These are phyloP conservation scores for Lactifluus subvellereus DNA, from an alignment of 768 basidiomycete species.

Conservation along the genomic window DNA sequence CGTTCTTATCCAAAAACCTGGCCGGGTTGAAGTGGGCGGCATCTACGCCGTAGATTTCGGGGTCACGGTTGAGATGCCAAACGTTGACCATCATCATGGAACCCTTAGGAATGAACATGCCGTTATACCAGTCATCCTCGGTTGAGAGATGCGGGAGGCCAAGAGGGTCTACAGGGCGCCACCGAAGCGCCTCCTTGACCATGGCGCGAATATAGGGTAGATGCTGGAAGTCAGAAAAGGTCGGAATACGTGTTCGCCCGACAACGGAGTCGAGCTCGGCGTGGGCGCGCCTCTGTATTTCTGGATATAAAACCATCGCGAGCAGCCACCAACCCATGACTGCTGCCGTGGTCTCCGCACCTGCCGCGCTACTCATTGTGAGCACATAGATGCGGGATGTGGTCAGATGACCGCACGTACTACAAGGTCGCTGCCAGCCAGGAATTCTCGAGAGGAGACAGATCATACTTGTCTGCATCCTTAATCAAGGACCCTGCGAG, in stretches of 20 bases:
- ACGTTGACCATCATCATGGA: slow-evolving; percentile 1
- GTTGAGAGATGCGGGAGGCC: slow-evolving; percentile 14
- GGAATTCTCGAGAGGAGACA: slow-evolving; percentile 1
- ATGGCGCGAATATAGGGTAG: slow-evolving; percentile 1
- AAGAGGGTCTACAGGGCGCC: slow-evolving; percentile 15
- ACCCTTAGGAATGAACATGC: slow-evolving; percentile 17
- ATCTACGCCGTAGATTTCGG: slow-evolving; percentile 7
- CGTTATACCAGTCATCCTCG: slow-evolving; percentile 16
- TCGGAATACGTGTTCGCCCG: slow-evolving; percentile 5
- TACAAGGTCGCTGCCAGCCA: slow-evolving; percentile 10
- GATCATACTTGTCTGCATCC: slow-evolving; percentile 6
- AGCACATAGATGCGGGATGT: background rate
- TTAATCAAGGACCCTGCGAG: slow-evolving; percentile 8
- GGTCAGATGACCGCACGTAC: background rate
- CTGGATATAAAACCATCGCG: slow-evolving; percentile 11
- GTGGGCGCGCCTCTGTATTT: slow-evolving; percentile 9
- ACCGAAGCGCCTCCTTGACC: slow-evolving; percentile 19
- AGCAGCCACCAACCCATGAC: slow-evolving; percentile 11
- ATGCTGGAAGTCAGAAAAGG: slow-evolving; percentile 1
- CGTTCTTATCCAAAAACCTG: slow-evolving; percentile 1
- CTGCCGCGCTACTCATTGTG: background rate
- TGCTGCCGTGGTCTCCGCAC: slow-evolving; percentile 1
- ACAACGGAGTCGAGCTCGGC: slow-evolving; percentile 15
- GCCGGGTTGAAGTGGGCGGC: slow-evolving; percentile 11
- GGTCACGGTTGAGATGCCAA: slow-evolving; percentile 14